Evolutionary conservation across 2,329 filamentous ascomycete species (phyloP).

Genomic region (Diaporthe aspalathi): DNA sequence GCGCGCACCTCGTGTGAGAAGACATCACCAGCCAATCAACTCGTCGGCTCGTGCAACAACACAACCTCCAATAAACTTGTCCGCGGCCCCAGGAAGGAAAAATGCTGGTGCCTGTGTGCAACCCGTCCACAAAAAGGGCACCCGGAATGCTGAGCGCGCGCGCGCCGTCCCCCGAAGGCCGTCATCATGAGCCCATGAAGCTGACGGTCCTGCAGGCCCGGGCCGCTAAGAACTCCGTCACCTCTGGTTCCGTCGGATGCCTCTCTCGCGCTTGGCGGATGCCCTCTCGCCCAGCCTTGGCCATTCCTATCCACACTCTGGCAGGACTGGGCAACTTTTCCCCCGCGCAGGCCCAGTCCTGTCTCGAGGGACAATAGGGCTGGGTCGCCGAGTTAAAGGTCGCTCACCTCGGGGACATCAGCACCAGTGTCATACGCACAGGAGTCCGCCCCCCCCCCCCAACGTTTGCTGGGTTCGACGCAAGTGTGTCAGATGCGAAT

Average conservation of each 20-base stretch:
- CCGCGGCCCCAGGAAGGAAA: background rate
- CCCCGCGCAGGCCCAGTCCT: background rate
- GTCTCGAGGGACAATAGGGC: background rate
- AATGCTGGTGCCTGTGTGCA: background rate
- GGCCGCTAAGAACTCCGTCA: background rate
- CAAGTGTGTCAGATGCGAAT: background rate
- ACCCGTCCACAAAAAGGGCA: background rate
- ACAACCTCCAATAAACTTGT: background rate
- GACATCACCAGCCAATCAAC: background rate
- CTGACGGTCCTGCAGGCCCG: background rate
- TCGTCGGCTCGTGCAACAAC: background rate
- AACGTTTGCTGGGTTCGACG: background rate
- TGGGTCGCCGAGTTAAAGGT: too few relatives aligned
- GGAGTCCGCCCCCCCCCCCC: too few relatives aligned
- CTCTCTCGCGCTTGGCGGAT: background rate
- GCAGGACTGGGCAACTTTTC: background rate
- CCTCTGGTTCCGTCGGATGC: conserved; percentile 4
- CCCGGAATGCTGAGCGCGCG: background rate
- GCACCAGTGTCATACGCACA: too few relatives aligned
- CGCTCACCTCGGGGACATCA: background rate
- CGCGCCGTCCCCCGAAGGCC: background rate
- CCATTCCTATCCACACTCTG: conserved; percentile 1
- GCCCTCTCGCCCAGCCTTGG: conserved; percentile 6
- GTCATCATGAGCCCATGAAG: background rate
- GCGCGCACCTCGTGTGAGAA: too few relatives aligned